phyloP scores from a whole-genome alignment of 2,329 filamentous ascomycete species.

The Thermoascus crustaceus region DNA sequence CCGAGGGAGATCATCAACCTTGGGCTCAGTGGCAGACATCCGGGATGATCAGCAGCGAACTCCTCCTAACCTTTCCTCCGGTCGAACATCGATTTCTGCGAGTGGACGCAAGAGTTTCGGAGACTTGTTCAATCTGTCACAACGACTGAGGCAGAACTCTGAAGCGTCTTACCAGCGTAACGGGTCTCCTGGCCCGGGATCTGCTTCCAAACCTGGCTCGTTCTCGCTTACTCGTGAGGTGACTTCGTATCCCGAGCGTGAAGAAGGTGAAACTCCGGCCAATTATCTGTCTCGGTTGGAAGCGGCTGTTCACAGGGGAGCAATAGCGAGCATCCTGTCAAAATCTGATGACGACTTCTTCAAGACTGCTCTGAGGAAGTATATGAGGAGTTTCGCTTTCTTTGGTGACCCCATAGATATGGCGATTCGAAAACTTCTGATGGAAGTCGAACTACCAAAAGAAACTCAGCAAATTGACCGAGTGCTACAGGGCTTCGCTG shows the following conservation, averaged over 20 bases:
- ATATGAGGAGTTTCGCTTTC: slow-evolving; percentile 91
- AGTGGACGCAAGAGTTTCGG: slow-evolving; percentile 86
- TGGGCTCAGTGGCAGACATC: slow-evolving; percentile 69
- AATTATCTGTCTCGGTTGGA: slow-evolving; percentile 82
- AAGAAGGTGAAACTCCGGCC: slow-evolving; percentile 81
- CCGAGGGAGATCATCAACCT: slow-evolving; percentile 77
- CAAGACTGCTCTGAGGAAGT: slow-evolving; percentile 76
- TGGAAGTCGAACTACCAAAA: slow-evolving; percentile 92
- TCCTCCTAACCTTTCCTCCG: slow-evolving; percentile 51
- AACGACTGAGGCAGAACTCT: slow-evolving; percentile 71
- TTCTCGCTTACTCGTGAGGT: slow-evolving; percentile 66
- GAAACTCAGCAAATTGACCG: slow-evolving; percentile 98
- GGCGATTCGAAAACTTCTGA: slow-evolving; percentile 87
- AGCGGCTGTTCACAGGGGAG: slow-evolving; percentile 67
- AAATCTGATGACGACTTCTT: slow-evolving; percentile 82
- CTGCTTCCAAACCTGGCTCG: slow-evolving; percentile 72
- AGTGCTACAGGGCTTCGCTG: slow-evolving; percentile 86
- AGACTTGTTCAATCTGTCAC: slow-evolving; percentile 69
- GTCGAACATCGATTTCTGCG: slow-evolving; percentile 72
- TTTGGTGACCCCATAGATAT: slow-evolving; percentile 98
- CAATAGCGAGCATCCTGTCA: slow-evolving; percentile 76
- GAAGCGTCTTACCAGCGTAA: slow-evolving; percentile 60
- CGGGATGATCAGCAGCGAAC: slow-evolving; percentile 63
- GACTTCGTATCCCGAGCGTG: slow-evolving; percentile 63
- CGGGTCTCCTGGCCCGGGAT: slow-evolving; percentile 61